Percentiles rank a stretch among this genome's conserved stretches.
These are phyloP conservation scores for Lactuca sativa DNA, from an alignment of 129 eudicot genomes.

Conservation along the genomic window DNA sequence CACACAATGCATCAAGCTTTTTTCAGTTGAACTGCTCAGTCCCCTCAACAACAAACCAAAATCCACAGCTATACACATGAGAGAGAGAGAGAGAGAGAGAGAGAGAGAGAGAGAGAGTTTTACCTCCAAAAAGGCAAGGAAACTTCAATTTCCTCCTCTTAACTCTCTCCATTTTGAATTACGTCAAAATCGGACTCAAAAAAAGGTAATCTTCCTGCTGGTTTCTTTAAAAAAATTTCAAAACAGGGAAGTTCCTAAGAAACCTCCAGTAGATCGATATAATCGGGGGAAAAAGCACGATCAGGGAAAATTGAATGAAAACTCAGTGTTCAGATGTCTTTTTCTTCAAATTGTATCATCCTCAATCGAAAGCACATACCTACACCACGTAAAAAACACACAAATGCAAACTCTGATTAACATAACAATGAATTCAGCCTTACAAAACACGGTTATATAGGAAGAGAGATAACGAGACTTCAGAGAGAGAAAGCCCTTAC, in stretches of 20 bases:
- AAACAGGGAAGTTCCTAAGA: not conserved
- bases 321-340: not conserved
- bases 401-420: constrained; percentile 15
- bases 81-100: not conserved
- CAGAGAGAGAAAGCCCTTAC: constrained; percentile 14
- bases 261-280: not conserved
- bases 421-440: not conserved
- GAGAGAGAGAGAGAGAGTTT: not conserved
- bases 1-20: constrained; percentile 1
- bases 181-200: not conserved
- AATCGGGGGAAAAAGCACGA: not conserved
- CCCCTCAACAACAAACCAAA: constrained; percentile 5
- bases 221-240: constrained; percentile 5
- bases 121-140: constrained; percentile 38
- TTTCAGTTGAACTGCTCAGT: not conserved
- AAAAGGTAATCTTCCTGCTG: not conserved
- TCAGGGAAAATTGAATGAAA: not conserved
- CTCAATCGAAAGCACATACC: constrained; percentile 12
- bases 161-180: constrained; percentile 27
- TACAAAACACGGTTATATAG: not conserved
- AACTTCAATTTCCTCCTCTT: constrained; percentile 36
- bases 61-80: not conserved
- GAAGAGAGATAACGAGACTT: constrained; percentile 2
- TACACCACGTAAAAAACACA: constrained; percentile 13
- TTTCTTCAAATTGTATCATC: not conserved